Evolutionary conservation across 1,139 yeast genomes (phyloP), one percentile per base, ranked within the genome.

Genomic region (Hemisphaericaspora subhashii): DNA sequence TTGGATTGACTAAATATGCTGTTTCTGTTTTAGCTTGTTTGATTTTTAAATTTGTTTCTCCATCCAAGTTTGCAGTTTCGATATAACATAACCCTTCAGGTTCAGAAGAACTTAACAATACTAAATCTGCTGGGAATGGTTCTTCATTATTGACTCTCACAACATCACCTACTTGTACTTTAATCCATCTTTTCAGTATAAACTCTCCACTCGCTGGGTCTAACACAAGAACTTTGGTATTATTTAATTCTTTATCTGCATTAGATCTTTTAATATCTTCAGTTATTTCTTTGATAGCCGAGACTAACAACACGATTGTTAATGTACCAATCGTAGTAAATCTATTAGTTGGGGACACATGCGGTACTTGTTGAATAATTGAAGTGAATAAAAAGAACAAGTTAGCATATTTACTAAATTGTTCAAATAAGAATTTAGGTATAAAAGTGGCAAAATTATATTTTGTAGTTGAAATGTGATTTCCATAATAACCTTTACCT

Each of bases 51-150:
- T 94, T 94, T 0, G 99, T 94, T 60, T 94, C 99, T 43, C 99
- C 99, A 60, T 94, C 99, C 48, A 94, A 71, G 55, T 94, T 94
- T 1, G 98, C 96, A 1, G 99, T 94, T 64, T 94, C 99, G 42
- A 92, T 88, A 54, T 94, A 94, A 58, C 98, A 94, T 45, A 94
- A 71, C 5, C 98, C 99, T 63, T 92, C 98, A 0, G 99, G 98
- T 59, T 94, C 99, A 0, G 98, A 90, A 1, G 97, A 88, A 25
- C 95, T 82, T 33, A 94, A 58, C 16, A 94, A 64, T 11, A 92
- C 72, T 42, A 94, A 56, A 66, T 94, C 99, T 0, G 98, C 98
- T 0, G 99, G 99, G 46, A 94, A 79, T 0, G 96, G 85, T 46
- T 90, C 95, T 55, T 89, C 98, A 28, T 89, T 86, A 40, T 74